Evolutionary conservation across 2,329 filamentous ascomycete species (phyloP), one percentile per base, ranked within the genome.

Genomic region (Rosellinia necatrix): DNA sequence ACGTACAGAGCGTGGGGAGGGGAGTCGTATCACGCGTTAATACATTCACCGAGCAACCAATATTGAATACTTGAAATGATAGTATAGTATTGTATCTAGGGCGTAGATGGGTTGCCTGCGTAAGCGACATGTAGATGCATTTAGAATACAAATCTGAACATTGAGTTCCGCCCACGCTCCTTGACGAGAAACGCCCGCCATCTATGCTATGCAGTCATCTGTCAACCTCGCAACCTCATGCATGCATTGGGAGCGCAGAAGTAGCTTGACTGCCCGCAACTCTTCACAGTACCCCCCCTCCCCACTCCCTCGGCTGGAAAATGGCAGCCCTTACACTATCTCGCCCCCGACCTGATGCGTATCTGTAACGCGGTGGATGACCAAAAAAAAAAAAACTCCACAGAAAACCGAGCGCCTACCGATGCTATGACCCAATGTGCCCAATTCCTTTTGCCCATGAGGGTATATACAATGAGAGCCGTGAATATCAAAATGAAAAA

Each of bases 391-490:
- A 41, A 42, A 55, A 61, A 62, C 53, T 58, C 62, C 61, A 60
- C 24, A 53, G 52, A 53, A 53, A 63, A 59, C 62, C 59, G 56
- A 67, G 65, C 67, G 68, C 68, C 67, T 61, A 67, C 61, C 58
- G 58, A 70, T 70, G 68, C 68, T 62, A 53, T 65, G 58, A 65
- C 59, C 60, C 56, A 55, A 66, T 56, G 64, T 70, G 59, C 59
- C 64, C 58, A 57, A 64, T 56, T 58, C 61, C 66, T 62, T 70
- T 67, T 66, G 58, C 64, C 66, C 65, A 53, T 61, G 59, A 63
- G 68, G 67, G 65, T 70, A 70, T 70, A 68, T 69, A 69, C 67
- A 70, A 63, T 64, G 52, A 66, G 64, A 62, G 49, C 49, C 51
- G 58, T 50, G 51, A 54, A 49, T 27, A 49, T 51, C 35, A 37